Conservation (phyloP, 257 asterid genomes). For the Datura wrightii region DNA sequence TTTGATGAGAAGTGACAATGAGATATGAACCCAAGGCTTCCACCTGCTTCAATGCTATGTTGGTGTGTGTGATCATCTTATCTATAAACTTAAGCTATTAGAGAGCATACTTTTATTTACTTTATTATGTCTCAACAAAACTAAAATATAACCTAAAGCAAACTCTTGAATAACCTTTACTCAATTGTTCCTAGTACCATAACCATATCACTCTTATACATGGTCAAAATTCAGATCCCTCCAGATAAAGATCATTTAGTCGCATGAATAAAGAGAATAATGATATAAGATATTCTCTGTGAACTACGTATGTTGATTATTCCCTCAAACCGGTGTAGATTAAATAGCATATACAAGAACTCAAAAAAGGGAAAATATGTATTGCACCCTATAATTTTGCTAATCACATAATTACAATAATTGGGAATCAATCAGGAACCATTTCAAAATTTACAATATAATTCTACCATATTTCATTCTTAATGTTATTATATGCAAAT, state of each 20-base stretch:
- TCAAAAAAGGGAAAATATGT: not conserved
- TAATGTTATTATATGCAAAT: not conserved
- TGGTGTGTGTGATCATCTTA: too few relatives aligned
- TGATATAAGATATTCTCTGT: not conserved
- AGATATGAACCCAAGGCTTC: too few relatives aligned
- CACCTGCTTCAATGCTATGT: too few relatives aligned
- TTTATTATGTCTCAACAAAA: too few relatives aligned
- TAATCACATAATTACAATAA: not conserved
- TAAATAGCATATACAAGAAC: not conserved
- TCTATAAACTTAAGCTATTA: too few relatives aligned
- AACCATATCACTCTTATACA: too few relatives aligned
- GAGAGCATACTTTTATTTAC: too few relatives aligned
- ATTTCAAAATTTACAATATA: not conserved
- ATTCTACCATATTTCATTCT: not conserved
- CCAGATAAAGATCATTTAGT: not conserved
- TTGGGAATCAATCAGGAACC: not conserved
- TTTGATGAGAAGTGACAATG: too few relatives aligned
- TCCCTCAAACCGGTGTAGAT: not conserved
- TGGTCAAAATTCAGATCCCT: too few relatives aligned
- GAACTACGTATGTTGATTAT: not conserved
- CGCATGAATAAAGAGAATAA: not conserved
- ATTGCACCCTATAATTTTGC: not conserved
- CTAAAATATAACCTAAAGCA: too few relatives aligned
- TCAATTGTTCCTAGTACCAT: too few relatives aligned
- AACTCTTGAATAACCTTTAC: too few relatives aligned